Percentiles rank a stretch among this genome's conserved stretches.
Evolutionary conservation across 2,329 filamentous ascomycete genomes (phyloP).

Genomic region (Arachnomyces sp.): DNA sequence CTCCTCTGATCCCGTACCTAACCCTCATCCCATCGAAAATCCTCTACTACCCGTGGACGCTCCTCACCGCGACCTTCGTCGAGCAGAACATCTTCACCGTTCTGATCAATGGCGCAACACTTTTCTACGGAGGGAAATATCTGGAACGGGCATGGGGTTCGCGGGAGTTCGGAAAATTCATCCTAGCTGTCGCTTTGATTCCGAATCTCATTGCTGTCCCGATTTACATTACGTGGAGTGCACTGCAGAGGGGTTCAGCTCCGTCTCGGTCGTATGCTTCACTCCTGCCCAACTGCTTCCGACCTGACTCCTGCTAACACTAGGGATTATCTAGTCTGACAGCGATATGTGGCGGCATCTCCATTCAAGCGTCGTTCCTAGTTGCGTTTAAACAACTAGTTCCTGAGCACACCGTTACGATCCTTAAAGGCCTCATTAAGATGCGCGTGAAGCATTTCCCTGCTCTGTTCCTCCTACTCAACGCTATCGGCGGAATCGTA

Average conservation of each 20-base stretch:
- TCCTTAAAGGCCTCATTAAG: conserved; percentile 81
- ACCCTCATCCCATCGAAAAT: conserved; percentile 77
- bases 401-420: conserved; percentile 90
- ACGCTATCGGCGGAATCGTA: conserved; percentile 57
- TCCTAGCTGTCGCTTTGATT: conserved; percentile 66
- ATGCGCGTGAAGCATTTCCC: conserved; percentile 78
- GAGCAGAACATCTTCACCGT: conserved; percentile 91
- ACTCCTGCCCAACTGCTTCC: not conserved
- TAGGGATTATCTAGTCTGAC: conserved; percentile 52
- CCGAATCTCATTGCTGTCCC: conserved; percentile 72
- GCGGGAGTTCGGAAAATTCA: conserved; percentile 82
- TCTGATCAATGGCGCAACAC: conserved; percentile 63
- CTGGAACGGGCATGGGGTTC: conserved; percentile 94
- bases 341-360: conserved; percentile 79
- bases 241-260: conserved; percentile 43
- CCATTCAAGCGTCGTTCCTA: conserved; percentile 86
- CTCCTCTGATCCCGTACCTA: conserved; percentile 73
- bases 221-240: conserved; percentile 66
- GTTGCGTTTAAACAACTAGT: conserved; percentile 97
- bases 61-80: conserved; percentile 76
- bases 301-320: conserved; percentile 15
- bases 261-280: conserved; percentile 34
- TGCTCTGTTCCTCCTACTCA: conserved; percentile 66
- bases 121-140: conserved; percentile 91
- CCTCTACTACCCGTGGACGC: conserved; percentile 87